These are phyloP conservation scores for Coemansia sp. DNA, from an alignment of 371 early-diverging fungal species.

Conservation along the genomic window DNA sequence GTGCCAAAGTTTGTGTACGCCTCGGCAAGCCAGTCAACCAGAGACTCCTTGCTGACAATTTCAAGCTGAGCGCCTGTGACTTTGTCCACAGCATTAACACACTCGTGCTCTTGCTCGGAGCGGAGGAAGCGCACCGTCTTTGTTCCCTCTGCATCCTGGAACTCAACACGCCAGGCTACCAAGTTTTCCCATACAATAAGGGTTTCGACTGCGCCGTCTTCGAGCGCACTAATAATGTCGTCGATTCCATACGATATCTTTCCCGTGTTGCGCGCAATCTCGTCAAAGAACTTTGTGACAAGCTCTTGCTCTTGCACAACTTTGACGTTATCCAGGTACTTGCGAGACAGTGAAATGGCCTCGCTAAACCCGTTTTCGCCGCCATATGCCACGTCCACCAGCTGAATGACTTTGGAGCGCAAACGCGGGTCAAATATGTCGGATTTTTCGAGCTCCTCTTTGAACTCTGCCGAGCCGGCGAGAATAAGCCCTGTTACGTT, in stretches of 20 bases:
- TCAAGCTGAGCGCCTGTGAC: slow-evolving; percentile 76
- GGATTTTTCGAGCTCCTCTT: slow-evolving; percentile 92
- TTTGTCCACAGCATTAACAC: slow-evolving; percentile 60
- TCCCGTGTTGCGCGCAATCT: slow-evolving; percentile 95
- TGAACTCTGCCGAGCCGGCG: slow-evolving; percentile 99
- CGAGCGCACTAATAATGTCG: slow-evolving; percentile 97
- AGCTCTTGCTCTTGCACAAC: slow-evolving; percentile 99
- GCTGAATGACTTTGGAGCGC: slow-evolving; percentile 83
- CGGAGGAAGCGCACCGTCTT: slow-evolving; percentile 73
- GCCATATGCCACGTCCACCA: slow-evolving; percentile 99
- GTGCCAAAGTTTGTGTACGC: slow-evolving; percentile 98
- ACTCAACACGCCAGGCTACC: slow-evolving; percentile 70
- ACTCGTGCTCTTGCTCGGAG: slow-evolving; percentile 82
- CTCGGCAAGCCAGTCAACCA: slow-evolving; percentile 99
- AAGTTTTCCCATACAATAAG: slow-evolving; percentile 98
- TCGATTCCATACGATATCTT: slow-evolving; percentile 97
- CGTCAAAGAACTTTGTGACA: slow-evolving; percentile 95
- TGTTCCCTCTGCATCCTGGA: slow-evolving; percentile 70
- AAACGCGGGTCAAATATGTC: slow-evolving; percentile 96
- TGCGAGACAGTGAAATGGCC: slow-evolving; percentile 96
- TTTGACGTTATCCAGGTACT: slow-evolving; percentile 95
- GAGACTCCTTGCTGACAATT: slow-evolving; percentile 52
- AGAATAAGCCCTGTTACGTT: slow-evolving; percentile 94
- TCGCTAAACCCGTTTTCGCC: slow-evolving; percentile 99
- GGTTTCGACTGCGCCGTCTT: slow-evolving; percentile 96